Evolutionary conservation across 1,284 basidiomycete genomes (phyloP), one percentile per base, ranked within the genome.

Genomic region (Wallemia mellicola): DNA sequence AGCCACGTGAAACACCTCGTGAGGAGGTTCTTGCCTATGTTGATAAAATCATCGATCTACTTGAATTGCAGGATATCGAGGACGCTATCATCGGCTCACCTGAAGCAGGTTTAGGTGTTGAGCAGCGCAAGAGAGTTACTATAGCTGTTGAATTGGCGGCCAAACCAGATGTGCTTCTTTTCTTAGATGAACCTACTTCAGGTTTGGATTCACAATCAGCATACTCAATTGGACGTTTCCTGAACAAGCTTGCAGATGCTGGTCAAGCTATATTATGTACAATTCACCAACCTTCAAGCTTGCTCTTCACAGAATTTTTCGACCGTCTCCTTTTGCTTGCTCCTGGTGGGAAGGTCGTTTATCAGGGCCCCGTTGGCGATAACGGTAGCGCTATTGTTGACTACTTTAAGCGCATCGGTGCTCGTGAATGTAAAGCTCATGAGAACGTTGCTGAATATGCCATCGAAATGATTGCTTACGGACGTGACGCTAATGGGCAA

Each of bases 91-190:
- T 89, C 22, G 83, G 83, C 28, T 77, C 79, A 0, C 73, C 85
- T 3, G 79, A 80, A 25, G 70, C 71, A 67, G 72, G 62, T 17
- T 67, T 73, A 60, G 71, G 71, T 63, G 79, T 83, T 57, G 84
- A 87, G 64, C 76, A 82, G 64, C 75, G 78, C 60, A 89, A 89
- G 71, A 75, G 84, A 1, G 78, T 79, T 0, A 86, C 82, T 0
- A 87, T 87, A 61, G 84, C 77, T 57, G 84, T 88, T 30, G 85
- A 88, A 66, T 71, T 86, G 25, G 83, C 82, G 24, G 81, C 82
- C 2, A 83, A 76, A 59, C 64, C 67, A 17, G 63, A 62, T 22
- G 62, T 64, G 27, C 62, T 67, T 2, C 65, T 67, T 14, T 67
- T 67, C 65, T 57, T 67, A 15, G 66, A 67, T 59, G 66, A 67